A percentile compares a stretch with the other conserved stretches of the same genome.
Conservation (phyloP, 116 monocot species). For the Zostera marina region DNA sequence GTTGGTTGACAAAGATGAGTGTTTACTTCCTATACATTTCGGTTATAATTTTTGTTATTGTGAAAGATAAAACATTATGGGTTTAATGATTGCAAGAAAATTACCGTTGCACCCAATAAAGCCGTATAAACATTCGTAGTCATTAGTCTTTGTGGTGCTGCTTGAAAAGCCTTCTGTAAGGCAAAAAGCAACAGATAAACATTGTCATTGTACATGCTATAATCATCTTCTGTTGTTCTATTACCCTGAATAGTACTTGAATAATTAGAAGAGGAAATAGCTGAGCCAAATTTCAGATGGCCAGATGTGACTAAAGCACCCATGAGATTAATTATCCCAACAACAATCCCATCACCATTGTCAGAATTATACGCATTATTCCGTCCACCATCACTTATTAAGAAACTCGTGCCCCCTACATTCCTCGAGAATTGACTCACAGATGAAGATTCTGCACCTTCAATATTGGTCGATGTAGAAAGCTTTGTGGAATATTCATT, state of each 20-base stretch:
- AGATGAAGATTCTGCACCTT: conserved; percentile 33
- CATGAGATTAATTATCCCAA: conserved; percentile 79
- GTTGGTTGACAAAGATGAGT: background rate
- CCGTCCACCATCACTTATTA: conserved; percentile 72
- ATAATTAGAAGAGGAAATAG: conserved; percentile 14
- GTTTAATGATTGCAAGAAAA: background rate
- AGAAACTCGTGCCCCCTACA: conserved; percentile 64
- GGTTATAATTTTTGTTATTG: background rate
- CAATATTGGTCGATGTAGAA: conserved; percentile 19
- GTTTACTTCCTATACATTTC: background rate
- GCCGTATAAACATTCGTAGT: conserved; percentile 75
- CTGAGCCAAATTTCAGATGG: conserved; percentile 47
- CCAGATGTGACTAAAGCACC: conserved; percentile 71
- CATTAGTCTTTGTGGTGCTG: conserved; percentile 69
- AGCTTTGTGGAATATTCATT: conserved; percentile 5
- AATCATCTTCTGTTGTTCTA: conserved; percentile 44
- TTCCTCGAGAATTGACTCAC: conserved; percentile 42
- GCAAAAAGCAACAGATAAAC: conserved; percentile 75
- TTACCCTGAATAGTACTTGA: conserved; percentile 19
- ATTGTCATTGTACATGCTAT: conserved; percentile 70
- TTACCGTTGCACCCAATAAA: conserved; percentile 73
- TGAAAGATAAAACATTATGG: no score
- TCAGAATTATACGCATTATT: conserved; percentile 81
- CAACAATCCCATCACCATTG: conserved; percentile 77
- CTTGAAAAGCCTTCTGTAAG: conserved; percentile 74